These are phyloP conservation scores for Fusarium palustre DNA, from an alignment of 2,329 filamentous ascomycete genomes.

Conservation along the genomic window DNA sequence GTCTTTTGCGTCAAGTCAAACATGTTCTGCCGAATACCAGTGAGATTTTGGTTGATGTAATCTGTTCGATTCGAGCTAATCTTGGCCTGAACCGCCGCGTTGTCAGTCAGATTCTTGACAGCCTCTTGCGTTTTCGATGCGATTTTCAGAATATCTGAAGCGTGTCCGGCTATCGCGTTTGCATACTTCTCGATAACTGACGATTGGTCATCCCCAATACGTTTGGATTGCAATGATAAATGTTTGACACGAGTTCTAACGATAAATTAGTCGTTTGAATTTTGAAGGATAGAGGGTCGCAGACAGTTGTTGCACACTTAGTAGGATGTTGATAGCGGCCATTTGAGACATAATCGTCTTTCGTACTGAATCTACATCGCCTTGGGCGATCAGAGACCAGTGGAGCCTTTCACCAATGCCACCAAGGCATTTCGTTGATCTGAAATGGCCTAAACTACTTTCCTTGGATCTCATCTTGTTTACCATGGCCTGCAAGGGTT, in stretches of 20 bases:
- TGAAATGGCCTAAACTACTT: neutral
- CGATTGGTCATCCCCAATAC: neutral
- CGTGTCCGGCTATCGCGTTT: neutral
- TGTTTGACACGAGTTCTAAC: neutral
- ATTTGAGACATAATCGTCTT: neutral
- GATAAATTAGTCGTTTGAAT: neutral
- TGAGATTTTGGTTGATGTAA: neutral
- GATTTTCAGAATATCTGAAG: neutral
- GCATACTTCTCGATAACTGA: neutral
- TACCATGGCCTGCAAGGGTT: neutral
- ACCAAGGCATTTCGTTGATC: fast-evolving
- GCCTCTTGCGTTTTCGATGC: neutral
- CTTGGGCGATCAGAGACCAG: neutral
- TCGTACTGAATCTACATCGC: neutral
- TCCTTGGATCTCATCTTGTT: constrained; percentile 1
- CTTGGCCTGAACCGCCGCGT: fast-evolving
- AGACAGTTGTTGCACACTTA: neutral
- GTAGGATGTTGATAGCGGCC: neutral
- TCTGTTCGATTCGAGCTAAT: neutral
- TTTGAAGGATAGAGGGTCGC: fast-evolving
- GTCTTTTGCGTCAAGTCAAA: neutral
- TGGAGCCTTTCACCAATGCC: neutral
- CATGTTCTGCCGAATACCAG: neutral
- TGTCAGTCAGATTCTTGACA: neutral
- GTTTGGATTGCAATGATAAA: neutral